These are phyloP conservation scores for Pseudogymnoascus sp. DNA, from an alignment of 2,329 filamentous ascomycete species.

Conservation along the genomic window DNA sequence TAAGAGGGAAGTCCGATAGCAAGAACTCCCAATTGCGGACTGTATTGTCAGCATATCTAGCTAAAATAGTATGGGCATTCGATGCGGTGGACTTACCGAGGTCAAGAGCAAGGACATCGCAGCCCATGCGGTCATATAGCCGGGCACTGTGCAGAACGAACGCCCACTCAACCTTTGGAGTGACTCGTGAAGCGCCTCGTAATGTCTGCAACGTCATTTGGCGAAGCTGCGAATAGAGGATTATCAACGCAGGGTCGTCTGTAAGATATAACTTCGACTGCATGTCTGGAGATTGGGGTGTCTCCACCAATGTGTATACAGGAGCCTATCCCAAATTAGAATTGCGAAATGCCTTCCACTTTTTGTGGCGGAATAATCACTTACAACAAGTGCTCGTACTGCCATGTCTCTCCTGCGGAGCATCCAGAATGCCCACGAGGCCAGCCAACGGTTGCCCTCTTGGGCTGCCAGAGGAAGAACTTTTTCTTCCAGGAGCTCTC, in stretches of 20 bases:
- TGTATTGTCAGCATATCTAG: constrained; percentile 25
- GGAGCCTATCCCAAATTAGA: constrained; percentile 51
- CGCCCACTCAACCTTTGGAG: constrained; percentile 72
- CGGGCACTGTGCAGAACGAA: constrained; percentile 82
- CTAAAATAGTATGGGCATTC: not conserved
- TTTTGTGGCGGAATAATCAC: constrained; percentile 25
- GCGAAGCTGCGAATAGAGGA: constrained; percentile 79
- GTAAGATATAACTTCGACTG: constrained; percentile 74
- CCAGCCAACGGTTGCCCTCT: constrained; percentile 85
- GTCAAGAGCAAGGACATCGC: constrained; percentile 80
- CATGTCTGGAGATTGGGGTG: constrained; percentile 59
- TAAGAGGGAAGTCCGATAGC: constrained; percentile 38
- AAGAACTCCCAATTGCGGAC: constrained; percentile 79
- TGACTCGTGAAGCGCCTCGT: constrained; percentile 74
- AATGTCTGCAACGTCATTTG: constrained; percentile 76
- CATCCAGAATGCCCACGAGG: constrained; percentile 95
- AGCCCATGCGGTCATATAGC: constrained; percentile 85
- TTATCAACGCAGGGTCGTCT: constrained; percentile 82
- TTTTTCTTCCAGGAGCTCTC: constrained; percentile 68
- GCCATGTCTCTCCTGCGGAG: constrained; percentile 74
- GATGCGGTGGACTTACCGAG: constrained; percentile 49
- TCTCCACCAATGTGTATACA: constrained; percentile 64
- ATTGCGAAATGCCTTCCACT: constrained; percentile 1
- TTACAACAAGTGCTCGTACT: constrained; percentile 72
- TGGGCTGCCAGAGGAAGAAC: constrained; percentile 69